These are phyloP conservation scores for Diaporthe ilicicola DNA, from an alignment of 2,329 filamentous ascomycete genomes.

Conservation along the genomic window DNA sequence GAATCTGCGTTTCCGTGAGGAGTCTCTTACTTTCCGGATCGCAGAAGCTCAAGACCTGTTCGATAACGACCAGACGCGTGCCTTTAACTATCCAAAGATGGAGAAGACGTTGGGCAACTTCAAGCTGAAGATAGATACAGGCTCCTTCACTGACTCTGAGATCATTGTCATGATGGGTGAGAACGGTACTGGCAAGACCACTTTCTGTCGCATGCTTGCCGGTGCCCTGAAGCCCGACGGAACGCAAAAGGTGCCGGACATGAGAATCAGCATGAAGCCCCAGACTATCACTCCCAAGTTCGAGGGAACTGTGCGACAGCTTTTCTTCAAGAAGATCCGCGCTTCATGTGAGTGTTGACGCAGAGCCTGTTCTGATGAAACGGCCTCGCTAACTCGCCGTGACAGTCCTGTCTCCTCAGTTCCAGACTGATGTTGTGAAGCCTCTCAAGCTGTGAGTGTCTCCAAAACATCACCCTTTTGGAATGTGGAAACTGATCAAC, in stretches of 20 bases:
- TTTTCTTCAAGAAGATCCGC: slow-evolving; percentile 99
- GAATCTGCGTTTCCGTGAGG: slow-evolving; percentile 97
- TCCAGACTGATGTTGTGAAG: slow-evolving; percentile 99
- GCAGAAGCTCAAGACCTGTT: slow-evolving; percentile 91
- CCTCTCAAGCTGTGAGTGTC: slow-evolving; percentile 80
- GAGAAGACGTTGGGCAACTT: slow-evolving; percentile 92
- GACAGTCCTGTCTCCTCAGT: slow-evolving; percentile 85
- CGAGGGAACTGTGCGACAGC: slow-evolving; percentile 92
- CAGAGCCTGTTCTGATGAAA: no score
- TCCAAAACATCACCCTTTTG: no score
- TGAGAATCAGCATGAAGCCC: slow-evolving; percentile 99
- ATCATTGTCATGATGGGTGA: slow-evolving; percentile 99
- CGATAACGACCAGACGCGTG: slow-evolving; percentile 82
- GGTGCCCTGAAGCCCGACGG: slow-evolving; percentile 92
- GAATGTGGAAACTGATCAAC: neutral
- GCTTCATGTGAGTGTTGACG: slow-evolving; percentile 68
- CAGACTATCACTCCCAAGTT: slow-evolving; percentile 99
- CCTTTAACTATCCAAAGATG: slow-evolving; percentile 89
- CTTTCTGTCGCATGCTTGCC: slow-evolving; percentile 95
- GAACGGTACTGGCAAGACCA: slow-evolving; percentile 99
- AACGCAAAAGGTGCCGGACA: slow-evolving; percentile 79
- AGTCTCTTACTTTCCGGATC: slow-evolving; percentile 95
- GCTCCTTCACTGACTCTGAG: slow-evolving; percentile 95
- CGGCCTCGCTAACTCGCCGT: slow-evolving; percentile 1
- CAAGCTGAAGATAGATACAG: slow-evolving; percentile 80